Conservation (phyloP, 805 yeast species). For the Starmerella khaoyaiensis region DNA sequence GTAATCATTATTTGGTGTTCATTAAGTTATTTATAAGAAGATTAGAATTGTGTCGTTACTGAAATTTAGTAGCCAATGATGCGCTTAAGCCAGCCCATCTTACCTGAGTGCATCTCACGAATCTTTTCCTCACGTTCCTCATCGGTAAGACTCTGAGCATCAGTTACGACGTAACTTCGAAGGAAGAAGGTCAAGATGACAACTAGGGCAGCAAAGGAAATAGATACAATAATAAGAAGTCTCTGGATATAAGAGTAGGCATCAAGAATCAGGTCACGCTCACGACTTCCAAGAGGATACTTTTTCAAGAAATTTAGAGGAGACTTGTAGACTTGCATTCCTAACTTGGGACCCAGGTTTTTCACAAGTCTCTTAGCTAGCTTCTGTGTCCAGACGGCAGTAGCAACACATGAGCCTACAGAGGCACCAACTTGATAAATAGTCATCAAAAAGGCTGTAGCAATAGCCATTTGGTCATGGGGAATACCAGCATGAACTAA, state of each 20-base stretch:
- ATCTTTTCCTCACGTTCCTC: conserved; percentile 14
- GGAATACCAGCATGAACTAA: conserved; percentile 45
- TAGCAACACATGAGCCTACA: conserved; percentile 50
- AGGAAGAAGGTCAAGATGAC: conserved; percentile 7
- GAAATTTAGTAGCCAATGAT: conserved; percentile 3
- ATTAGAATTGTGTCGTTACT: no score
- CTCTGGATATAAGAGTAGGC: conserved; percentile 50
- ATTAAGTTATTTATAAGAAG: no score
- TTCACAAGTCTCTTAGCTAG: conserved; percentile 36
- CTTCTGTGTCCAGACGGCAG: conserved; percentile 57
- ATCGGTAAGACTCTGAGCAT: conserved; percentile 10
- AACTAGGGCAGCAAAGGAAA: conserved; percentile 33
- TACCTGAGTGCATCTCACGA: conserved; percentile 1
- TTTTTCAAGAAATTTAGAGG: conserved; percentile 39
- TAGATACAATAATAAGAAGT: conserved; percentile 42
- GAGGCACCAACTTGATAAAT: conserved; percentile 52
- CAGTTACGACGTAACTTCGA: conserved; percentile 7
- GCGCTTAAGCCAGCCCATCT: conserved; percentile 1
- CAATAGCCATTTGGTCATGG: conserved; percentile 55
- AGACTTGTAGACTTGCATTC: conserved; percentile 37
- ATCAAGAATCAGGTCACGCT: conserved; percentile 42
- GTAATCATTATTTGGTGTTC: no score
- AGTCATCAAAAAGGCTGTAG: conserved; percentile 45
- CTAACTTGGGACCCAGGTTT: conserved; percentile 30
- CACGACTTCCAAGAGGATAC: conserved; percentile 50